Evolutionary conservation across 352 stramenopile species (phyloP).

Genomic region (Phytophthora sp.): DNA sequence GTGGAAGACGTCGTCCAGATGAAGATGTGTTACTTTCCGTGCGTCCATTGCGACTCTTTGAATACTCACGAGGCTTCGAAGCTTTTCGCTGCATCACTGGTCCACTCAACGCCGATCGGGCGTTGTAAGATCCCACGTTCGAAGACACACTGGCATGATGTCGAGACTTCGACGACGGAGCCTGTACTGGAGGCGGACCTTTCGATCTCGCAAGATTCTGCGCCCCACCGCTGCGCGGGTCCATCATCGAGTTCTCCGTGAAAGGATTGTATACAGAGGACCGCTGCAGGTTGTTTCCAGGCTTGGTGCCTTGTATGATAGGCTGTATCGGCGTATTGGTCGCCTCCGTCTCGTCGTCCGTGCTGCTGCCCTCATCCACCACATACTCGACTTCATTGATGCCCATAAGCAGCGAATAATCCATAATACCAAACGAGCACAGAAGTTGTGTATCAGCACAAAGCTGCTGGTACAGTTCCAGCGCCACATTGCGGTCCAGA

Average conservation of each 20-base stretch:
- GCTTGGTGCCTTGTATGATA: constrained; percentile 12
- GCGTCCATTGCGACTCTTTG: constrained; percentile 40
- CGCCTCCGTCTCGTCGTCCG: constrained; percentile 45
- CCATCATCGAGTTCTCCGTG: constrained; percentile 70
- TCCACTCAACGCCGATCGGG: constrained; percentile 21
- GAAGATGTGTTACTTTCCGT: constrained; percentile 75
- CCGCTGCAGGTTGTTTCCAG: constrained; percentile 26
- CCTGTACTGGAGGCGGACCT: constrained; percentile 30
- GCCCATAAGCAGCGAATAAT: constrained; percentile 92
- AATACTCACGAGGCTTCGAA: constrained; percentile 53
- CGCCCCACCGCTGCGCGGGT: constrained; percentile 46
- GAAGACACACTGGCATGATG: constrained; percentile 78
- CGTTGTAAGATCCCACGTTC: constrained; percentile 34
- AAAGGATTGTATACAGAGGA: constrained; percentile 67
- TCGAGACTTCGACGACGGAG: constrained; percentile 37
- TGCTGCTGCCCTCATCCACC: constrained; percentile 70
- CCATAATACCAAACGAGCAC: constrained; percentile 92
- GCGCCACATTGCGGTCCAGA: constrained; percentile 67
- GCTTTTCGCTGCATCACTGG: constrained; percentile 54
- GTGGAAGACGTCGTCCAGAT: constrained; percentile 69
- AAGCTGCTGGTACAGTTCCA: constrained; percentile 81
- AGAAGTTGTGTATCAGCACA: constrained; percentile 84
- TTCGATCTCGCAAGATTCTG: constrained; percentile 40
- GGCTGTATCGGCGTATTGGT: constrained; percentile 29
- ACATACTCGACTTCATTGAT: constrained; percentile 90